Base-by-base conservation (phyloP, 2,329 filamentous ascomycete species). In the Xylaria sp. region DNA sequence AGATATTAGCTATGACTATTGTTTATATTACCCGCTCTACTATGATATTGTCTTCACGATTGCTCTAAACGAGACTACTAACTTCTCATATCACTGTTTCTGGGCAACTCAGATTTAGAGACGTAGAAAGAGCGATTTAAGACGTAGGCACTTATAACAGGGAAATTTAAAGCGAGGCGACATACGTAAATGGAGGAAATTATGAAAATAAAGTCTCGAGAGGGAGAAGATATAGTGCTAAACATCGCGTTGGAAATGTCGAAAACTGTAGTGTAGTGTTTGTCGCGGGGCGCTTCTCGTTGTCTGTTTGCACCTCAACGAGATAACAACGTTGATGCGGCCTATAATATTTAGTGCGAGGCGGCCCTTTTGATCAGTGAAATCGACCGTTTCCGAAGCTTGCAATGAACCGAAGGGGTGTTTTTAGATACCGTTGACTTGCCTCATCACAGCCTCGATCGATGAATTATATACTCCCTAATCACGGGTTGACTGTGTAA, bases 261-360 rank as follows among this genome's bases (percentile, higher is more conserved):
- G 52, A 19, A 54, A 56, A 5, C 31, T 51, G 17, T n/a, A n/a
- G n/a, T n/a, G 59, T 25, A 13, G 55, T 49, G 19, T 49, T 17
- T 23, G 31, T 10, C 13, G 53, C 29, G 51, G 56, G 59, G 7
- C 55, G 52, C 33, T 60, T 53, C 25, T 47, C 52, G 11, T 56
- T 51, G 3, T 23, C 17, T 13, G 56, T 60, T 29, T 63, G 60
- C 6, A 27, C 11, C 15, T 33, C 23, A 15, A 60, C 31, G 13
- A 33, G 8, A 21, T 60, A 57, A 15, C 56, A 40, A 60, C 57
- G 35, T 37, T 52, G 10, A 63, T 4, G 13, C 25, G 13, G 19
- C 35, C 47, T 25, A 60, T 35, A 9, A 63, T 56, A 19, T 63
- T 57, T 3, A 63, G 27, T 4, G 51, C 52, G n/a, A 60, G 44